Evolutionary conservation across 106 monocot genomes (phyloP).

Genomic region (Posidonia australis): DNA sequence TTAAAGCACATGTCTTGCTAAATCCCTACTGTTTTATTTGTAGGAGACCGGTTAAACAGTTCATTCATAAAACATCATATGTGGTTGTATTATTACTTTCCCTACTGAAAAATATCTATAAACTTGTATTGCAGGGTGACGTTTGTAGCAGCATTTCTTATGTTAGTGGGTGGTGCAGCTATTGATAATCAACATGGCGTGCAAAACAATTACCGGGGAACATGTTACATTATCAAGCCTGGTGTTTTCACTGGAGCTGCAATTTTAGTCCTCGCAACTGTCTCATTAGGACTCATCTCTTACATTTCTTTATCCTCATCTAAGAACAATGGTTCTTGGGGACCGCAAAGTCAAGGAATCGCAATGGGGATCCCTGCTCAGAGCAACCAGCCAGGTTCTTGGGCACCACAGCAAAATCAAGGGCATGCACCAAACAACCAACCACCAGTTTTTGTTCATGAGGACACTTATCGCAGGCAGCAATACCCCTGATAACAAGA

Average conservation of each 20-base stretch:
- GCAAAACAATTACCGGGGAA: too few relatives aligned
- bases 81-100: background rate
- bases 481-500: background rate
- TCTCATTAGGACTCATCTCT: background rate
- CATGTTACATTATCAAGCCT: constrained; percentile 1
- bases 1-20: too few relatives aligned
- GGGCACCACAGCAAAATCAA: background rate
- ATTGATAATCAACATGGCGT: background rate
- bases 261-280: background rate
- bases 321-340: background rate
- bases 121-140: background rate
- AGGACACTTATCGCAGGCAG: constrained; percentile 5
- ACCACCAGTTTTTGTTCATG: constrained; percentile 1
- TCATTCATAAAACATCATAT: background rate
- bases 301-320: background rate
- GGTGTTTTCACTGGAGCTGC: constrained; percentile 5
- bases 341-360: background rate
- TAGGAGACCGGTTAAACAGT: too few relatives aligned
- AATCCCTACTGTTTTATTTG: too few relatives aligned
- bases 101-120: background rate
- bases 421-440: background rate
- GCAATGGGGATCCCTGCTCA: constrained; percentile 1
- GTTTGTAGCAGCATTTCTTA: background rate
- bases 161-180: background rate
- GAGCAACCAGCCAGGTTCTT: background rate